phyloP scores from a whole-genome alignment of 495 filamentous ascomycete genomes.

The Xylaria cubensis region DNA sequence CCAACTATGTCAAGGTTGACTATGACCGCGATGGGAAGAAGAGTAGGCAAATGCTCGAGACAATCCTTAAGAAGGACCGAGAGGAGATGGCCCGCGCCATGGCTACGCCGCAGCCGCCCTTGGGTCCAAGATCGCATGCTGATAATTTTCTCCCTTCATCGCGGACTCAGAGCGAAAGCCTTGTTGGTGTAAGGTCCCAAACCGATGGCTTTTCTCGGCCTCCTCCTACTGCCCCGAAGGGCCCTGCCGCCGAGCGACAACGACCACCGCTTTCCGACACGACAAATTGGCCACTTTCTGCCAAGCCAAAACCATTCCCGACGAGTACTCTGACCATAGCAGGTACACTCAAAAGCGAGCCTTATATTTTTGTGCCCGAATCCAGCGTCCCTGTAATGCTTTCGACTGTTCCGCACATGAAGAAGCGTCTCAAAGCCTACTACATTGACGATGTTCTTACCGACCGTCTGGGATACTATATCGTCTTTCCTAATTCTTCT shows the following conservation, averaged over 20 bases:
- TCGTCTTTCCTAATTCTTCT: conserved; percentile 79
- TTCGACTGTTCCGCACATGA: conserved; percentile 83
- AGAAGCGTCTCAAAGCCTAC: conserved; percentile 81
- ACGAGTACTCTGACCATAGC: conserved; percentile 66
- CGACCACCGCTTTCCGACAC: conserved; percentile 33
- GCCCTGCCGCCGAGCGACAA: conserved; percentile 73
- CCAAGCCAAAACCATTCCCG: conserved; percentile 55
- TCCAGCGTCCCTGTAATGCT: conserved; percentile 86
- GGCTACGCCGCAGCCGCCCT: conserved; percentile 44
- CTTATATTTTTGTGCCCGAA: conserved; percentile 91
- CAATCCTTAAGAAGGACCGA: conserved; percentile 68
- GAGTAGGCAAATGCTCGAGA: conserved; percentile 75
- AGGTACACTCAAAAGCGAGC: conserved; percentile 74
- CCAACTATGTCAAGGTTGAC: conserved; percentile 76
- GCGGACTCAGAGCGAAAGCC: conserved; percentile 9
- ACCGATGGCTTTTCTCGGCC: conserved; percentile 60
- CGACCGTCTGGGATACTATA: conserved; percentile 87
- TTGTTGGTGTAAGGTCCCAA: conserved; percentile 19
- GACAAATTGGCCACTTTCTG: conserved; percentile 39
- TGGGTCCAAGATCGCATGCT: conserved; percentile 41
- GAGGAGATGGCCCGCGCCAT: conserved; percentile 54
- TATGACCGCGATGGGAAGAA: conserved; percentile 85
- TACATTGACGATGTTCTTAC: conserved; percentile 77
- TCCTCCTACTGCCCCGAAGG: conserved; percentile 84
- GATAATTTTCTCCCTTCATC: conserved; percentile 4